Percentiles rank a stretch among this genome's conserved stretches.
Evolutionary conservation across 2,329 filamentous ascomycete genomes (phyloP).

Genomic region (Aspergillus pseudotamarii): DNA sequence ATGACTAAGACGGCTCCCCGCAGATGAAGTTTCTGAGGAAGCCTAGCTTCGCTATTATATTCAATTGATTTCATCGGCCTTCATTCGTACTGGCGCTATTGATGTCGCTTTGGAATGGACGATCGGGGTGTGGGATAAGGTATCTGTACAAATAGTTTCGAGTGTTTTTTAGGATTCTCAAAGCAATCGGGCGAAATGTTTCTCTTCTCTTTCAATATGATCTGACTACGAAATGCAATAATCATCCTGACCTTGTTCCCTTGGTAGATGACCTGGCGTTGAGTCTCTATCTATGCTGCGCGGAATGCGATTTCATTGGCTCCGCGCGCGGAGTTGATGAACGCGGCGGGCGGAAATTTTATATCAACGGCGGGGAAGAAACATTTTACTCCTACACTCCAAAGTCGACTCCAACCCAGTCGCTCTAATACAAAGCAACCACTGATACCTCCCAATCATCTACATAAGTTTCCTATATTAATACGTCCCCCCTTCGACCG

Average conservation of each 20-base stretch:
- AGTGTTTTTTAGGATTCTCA: constrained; percentile 29
- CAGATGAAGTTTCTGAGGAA: neutral
- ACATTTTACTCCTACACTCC: neutral
- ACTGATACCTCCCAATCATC: neutral
- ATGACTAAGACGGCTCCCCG: neutral
- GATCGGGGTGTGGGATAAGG: constrained; percentile 24
- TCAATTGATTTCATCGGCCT: constrained; percentile 10
- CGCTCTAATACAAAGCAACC: neutral
- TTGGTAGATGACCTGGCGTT: neutral
- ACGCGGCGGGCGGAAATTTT: constrained; percentile 36
- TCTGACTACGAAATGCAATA: constrained; percentile 12
- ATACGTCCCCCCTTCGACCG: neutral
- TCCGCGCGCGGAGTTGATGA: constrained; percentile 29
- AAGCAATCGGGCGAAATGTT: constrained; percentile 31
- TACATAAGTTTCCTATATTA: neutral
- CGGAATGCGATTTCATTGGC: constrained; percentile 1
- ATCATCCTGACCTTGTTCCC: constrained; percentile 10
- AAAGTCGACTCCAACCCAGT: neutral
- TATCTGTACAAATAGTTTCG: constrained; percentile 41
- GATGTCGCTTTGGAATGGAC: constrained; percentile 23
- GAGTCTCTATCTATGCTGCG: neutral
- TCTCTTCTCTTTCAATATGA: constrained; percentile 35
- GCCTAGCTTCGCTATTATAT: constrained; percentile 2
- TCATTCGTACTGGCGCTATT: constrained; percentile 23
- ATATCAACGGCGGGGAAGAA: constrained; percentile 13